Conservation (phyloP, 2,329 filamentous ascomycete species). For the Xylaria hypoxylon region DNA sequence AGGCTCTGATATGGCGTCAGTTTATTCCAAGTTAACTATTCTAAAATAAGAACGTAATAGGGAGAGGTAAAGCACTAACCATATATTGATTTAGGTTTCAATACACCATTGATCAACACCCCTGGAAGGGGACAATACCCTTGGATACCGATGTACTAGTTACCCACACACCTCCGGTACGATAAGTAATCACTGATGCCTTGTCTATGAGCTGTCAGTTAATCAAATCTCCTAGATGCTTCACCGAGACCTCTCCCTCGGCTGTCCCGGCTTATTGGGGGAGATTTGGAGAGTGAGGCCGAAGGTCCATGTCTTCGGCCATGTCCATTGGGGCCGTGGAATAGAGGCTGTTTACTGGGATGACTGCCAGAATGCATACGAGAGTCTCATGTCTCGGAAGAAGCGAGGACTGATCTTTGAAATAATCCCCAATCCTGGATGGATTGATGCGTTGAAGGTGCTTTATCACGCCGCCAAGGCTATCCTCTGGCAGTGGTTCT, state of each 20-base stretch:
- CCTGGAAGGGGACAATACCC: conserved; percentile 79
- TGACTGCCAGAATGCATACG: conserved; percentile 76
- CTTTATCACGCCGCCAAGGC: conserved; percentile 59
- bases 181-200: conserved; percentile 31
- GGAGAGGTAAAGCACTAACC: conserved; percentile 14
- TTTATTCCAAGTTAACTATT: conserved; percentile 10
- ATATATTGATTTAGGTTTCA: conserved; percentile 68
- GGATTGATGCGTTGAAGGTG: conserved; percentile 60
- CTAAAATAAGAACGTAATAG: neutral
- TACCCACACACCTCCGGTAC: conserved; percentile 81
- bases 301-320: conserved; percentile 83
- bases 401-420: conserved; percentile 59
- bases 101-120: conserved; percentile 72
- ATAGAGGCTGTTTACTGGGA: conserved; percentile 79
- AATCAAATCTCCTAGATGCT: conserved; percentile 60
- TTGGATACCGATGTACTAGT: conserved; percentile 80
- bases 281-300: conserved; percentile 83
- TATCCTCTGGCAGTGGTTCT: conserved; percentile 67
- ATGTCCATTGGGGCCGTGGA: conserved; percentile 82
- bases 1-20: conserved; percentile 72
- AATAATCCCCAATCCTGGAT: conserved; percentile 58
- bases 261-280: conserved; percentile 75
- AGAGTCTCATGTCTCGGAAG: conserved; percentile 66
- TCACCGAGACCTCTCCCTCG: conserved; percentile 76
- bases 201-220: conserved; percentile 9